Percentiles rank a stretch among this genome's conserved stretches.
Conservation (phyloP, 345 rosid species). For the Raphanus sativus region DNA sequence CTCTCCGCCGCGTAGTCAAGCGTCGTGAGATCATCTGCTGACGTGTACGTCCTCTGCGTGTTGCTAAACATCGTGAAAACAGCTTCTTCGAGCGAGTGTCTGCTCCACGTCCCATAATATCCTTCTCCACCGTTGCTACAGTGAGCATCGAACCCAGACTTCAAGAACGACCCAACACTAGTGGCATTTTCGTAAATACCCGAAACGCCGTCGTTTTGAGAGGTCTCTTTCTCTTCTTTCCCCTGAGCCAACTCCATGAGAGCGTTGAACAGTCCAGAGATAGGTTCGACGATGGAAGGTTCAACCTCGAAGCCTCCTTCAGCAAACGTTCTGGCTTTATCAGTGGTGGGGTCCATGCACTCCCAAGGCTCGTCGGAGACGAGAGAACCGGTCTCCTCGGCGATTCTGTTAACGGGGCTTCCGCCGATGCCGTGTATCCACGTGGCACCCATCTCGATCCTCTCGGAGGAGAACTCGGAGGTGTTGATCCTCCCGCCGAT, state of each 20-base stretch:
- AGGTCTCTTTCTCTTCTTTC: slow-evolving; percentile 23
- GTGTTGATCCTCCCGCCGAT: slow-evolving; percentile 94
- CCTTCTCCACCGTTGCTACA: slow-evolving; percentile 49
- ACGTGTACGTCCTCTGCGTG: slow-evolving; percentile 83
- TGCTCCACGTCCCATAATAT: slow-evolving; percentile 49
- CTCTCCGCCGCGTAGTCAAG: slow-evolving; percentile 85
- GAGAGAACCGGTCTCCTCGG: slow-evolving; percentile 59
- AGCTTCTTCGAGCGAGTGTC: slow-evolving; percentile 62
- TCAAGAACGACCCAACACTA: slow-evolving; percentile 46
- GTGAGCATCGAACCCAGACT: slow-evolving; percentile 55
- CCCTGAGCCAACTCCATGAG: slow-evolving; percentile 86
- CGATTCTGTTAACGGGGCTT: slow-evolving; percentile 77
- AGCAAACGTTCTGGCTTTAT: slow-evolving; percentile 50
- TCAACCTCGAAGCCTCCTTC: slow-evolving; percentile 77
- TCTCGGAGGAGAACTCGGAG: slow-evolving; percentile 79
- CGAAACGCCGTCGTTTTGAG: slow-evolving; percentile 16
- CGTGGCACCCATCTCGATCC: slow-evolving; percentile 99
- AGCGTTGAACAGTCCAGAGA: slow-evolving; percentile 61
- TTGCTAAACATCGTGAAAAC: slow-evolving; percentile 70
- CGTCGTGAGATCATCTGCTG: slow-evolving; percentile 72
- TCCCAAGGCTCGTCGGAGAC: slow-evolving; percentile 91
- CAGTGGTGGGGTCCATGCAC: slow-evolving; percentile 76
- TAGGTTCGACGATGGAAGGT: slow-evolving; percentile 50
- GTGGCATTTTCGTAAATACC: slow-evolving; percentile 44
- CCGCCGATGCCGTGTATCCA: slow-evolving; percentile 99